Percentiles rank a stretch among this genome's conserved stretches.
These are phyloP conservation scores for Plectosphaerella sp. DNA, from an alignment of 2,329 filamentous ascomycete genomes.

Conservation along the genomic window DNA sequence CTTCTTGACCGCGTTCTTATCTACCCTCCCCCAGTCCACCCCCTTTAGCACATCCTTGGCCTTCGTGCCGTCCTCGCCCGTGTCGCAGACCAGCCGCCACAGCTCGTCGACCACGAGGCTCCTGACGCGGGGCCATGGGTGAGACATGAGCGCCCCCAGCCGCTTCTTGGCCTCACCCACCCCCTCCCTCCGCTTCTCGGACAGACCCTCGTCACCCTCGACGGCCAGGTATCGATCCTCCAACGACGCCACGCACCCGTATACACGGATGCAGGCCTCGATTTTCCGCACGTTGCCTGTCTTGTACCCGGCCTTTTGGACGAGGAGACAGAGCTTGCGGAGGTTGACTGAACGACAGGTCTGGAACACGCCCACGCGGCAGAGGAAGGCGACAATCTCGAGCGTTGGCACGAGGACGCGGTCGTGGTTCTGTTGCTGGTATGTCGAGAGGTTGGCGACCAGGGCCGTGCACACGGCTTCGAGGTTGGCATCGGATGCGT, in stretches of 20 bases:
- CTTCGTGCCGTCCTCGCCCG: constrained; percentile 19
- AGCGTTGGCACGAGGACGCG: constrained; percentile 70
- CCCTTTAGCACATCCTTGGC: constrained; percentile 37
- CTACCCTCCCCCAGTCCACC: constrained; percentile 54
- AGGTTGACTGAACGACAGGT: constrained; percentile 32
- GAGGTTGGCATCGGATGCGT: constrained; percentile 31
- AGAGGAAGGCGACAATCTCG: constrained; percentile 72
- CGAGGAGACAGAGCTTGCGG: constrained; percentile 61
- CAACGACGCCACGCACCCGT: constrained; percentile 59
- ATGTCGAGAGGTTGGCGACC: constrained; percentile 45
- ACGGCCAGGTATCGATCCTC: constrained; percentile 2
- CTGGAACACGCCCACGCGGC: constrained; percentile 56
- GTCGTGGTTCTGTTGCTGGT: constrained; percentile 52
- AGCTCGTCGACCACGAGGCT: constrained; percentile 56
- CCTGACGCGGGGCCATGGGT: constrained; percentile 76
- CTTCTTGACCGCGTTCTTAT: constrained; percentile 37
- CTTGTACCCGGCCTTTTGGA: constrained; percentile 79
- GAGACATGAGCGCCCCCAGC: constrained; percentile 67
- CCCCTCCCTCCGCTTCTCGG: constrained; percentile 31
- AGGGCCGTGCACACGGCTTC: constrained; percentile 46
- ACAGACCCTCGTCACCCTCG: constrained; percentile 12
- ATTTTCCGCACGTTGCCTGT: constrained; percentile 78
- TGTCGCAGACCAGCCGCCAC: constrained; percentile 39
- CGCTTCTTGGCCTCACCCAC: constrained; percentile 59
- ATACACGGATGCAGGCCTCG: constrained; percentile 74